Evolutionary conservation across 768 basidiomycete genomes (phyloP), one percentile per base, ranked within the genome.

Genomic region (Termitomyces sp.): DNA sequence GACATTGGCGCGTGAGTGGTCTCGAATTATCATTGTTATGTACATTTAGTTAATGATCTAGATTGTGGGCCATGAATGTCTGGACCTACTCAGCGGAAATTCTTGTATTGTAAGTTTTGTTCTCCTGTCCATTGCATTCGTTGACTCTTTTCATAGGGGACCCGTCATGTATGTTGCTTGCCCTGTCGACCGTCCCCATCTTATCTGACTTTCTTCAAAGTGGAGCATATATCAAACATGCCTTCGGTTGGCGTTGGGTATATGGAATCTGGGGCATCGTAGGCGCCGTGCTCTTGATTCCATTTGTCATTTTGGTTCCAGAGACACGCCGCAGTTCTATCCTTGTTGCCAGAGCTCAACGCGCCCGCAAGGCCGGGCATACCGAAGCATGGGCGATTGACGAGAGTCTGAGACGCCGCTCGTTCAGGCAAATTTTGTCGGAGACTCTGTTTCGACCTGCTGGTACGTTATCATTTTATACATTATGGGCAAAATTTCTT

Each of bases 261-360:
- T 67, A 63, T 32, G 66, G 66, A 32, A 55, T 64, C 23, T 67
- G 66, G 66, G 66, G 66, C 3, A 64, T 67, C 8, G 61, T 64
- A 20, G 66, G 66, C 5, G 60, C 41, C 53, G 51, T 36, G 6
- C 52, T 63, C 23, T 48, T 65, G 33, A 55, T 65, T 9, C 66
- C 66, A 32, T 67, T 62, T 48, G 33, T 65, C 8, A 33, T 65
- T 2, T 49, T 67, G 26, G 59, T 67, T 8, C 66, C 66, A 16
- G 66, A 67, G 51, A 67, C 66, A 16, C 66, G 66, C 28, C 59
- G 63, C n/a, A 61, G 64, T 36, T 64, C 64, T 9, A 60, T 67
- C 35, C 61, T 67, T 26, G 56, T 63, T 18, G 63, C 63, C 13
- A 61, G 64, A n/a, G 66, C 63, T 7, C 49, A 60, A 43, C 54